Base-by-base conservation (phyloP, 2,329 filamentous ascomycete species). In the Sphaceloma murrayae region DNA sequence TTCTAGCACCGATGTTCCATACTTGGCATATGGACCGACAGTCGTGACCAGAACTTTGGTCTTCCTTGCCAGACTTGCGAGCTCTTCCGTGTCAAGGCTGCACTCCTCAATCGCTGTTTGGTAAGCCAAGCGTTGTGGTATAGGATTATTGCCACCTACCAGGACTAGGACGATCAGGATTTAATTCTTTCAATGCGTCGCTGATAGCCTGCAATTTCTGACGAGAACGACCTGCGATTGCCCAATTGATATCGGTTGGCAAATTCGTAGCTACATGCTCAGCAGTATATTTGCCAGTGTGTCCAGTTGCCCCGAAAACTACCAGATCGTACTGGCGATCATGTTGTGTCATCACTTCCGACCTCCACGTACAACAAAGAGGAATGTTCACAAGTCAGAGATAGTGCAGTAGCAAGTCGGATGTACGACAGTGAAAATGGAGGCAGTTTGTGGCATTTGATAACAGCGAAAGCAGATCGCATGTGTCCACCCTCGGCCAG, bases 211-310 rank as follows among this genome's bases (percentile, higher is more conserved):
- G 73, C 3, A 96, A 72, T 62, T 94, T 94, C 38, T 70, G 67
- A 38, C 72, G 67, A n/a, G 84, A 88, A 18, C 88, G 82, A 21
- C 88, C 88, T 34, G 86, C 85, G 45, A 95, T 69, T 10, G 85
- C 88, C 88, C 88, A 95, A 67, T 78, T 86, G 49, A 94, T 62
- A 58, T 85, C 75, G 13, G 82, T 85, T 0, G 87, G 82, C 1
- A 86, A 68, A 51, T 75, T 66, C 10, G 71, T 72, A 43, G 78
- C 72, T 55, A 94, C 81, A 62, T 91, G 78, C 60, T 93, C 80
- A 19, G 80, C 80, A 2, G 78, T 78, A 53, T 83, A 71, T 52
- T 77, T 80, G 29, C 88, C 88, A 0, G 88, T 95, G 63, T 93
- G 94, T 19, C 88, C 88, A 59, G 73, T 81, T 7, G 80, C 78